Base-by-base conservation (phyloP, 257 asterid genomes). In the Jasminum sambac region DNA sequence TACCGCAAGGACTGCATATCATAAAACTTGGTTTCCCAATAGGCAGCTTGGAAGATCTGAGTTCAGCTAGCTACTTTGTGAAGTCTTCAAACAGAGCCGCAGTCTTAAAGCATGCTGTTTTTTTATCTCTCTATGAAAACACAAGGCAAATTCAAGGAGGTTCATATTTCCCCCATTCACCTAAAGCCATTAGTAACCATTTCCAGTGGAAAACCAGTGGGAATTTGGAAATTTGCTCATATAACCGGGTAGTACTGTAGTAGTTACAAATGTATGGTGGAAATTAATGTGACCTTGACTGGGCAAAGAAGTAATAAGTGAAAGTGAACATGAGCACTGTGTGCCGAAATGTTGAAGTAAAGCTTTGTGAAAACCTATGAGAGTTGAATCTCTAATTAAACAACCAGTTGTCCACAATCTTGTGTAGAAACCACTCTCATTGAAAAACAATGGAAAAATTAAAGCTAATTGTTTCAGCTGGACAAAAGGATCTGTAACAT, bases 41-140 rank as follows among this genome's bases (percentile, higher is more conserved):
- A 25, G 62, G 12, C 50, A 19, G 14, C 34, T 67, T 26, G 6
- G 21, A 67, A 41, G 36, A 19, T 34, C 69, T 65, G 72, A 70
- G 43, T 26, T 46, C 8, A 52, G 55, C 36, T 16, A 11, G 5
- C 23, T 23, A 36, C 40, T 63, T 71, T 30, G 23, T 43, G 46
- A 67, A 77, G 11, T 55, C 62, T 55, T 21, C 62, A 55, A 52
- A 52, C 59, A 50, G 26, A 48, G 62, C 48, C 12, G 1, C 25
- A 37, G 43, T 44, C 59, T 38, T 11, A 40, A 23, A 63, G 25
- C 44, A 41, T 58, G 60, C 69, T 2, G 50, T 62, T 69, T 68
- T 21, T 40, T 63, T 58, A 34, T 59, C 55, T 6, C 55, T 40
- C 41, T 14, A 13, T 16, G 21, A 60, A 19, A 77, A 40, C 17